Evolutionary conservation across 768 basidiomycete species (phyloP).

Genomic region (Kwoniella heveanensis): DNA sequence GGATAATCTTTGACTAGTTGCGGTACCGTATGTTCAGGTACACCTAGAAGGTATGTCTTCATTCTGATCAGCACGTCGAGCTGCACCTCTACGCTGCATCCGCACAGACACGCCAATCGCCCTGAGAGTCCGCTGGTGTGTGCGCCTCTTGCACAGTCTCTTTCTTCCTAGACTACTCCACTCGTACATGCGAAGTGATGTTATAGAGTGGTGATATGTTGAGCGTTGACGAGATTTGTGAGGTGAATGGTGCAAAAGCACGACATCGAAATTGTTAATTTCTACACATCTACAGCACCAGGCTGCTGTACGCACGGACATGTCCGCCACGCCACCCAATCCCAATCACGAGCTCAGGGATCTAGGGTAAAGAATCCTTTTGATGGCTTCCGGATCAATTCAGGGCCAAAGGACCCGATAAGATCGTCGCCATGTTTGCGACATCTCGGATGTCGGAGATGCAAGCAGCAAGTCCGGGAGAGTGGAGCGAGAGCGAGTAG

Average conservation of each 20-base stretch:
- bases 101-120: too few relatives aligned
- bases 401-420: background rate
- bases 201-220: too few relatives aligned
- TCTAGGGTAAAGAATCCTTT: too few relatives aligned
- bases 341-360: background rate
- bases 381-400: background rate
- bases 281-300: background rate
- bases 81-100: too few relatives aligned
- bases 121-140: too few relatives aligned
- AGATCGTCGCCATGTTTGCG: background rate
- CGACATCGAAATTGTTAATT: conserved; percentile 21
- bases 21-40: background rate
- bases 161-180: too few relatives aligned
- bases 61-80: too few relatives aligned
- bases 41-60: background rate
- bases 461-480: background rate
- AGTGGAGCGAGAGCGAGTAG: background rate
- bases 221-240: background rate
- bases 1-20: background rate
- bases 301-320: background rate
- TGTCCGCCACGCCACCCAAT: background rate
- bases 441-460: background rate
- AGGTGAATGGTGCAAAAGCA: conserved; percentile 8
- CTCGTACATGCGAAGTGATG: too few relatives aligned
- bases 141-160: too few relatives aligned